Conservation (phyloP, 23 red algal species). For the Gracilaria domingensis region DNA sequence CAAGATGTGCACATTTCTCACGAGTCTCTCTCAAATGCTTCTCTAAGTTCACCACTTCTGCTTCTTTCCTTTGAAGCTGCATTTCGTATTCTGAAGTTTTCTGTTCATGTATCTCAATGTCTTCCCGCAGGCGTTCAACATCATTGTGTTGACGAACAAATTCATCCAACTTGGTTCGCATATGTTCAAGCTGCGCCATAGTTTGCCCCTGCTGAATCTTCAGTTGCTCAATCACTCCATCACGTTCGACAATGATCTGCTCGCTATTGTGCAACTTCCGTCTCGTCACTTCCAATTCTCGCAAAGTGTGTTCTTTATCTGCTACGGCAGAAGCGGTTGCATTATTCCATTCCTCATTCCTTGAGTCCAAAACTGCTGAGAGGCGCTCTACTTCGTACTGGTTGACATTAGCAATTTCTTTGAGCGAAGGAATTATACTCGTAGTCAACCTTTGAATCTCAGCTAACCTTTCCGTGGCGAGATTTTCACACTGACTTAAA, state of each 20-base stretch:
- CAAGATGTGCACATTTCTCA: slow-evolving; percentile 1
- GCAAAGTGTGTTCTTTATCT: background rate
- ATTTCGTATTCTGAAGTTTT: background rate
- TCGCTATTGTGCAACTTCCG: background rate
- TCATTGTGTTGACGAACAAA: background rate
- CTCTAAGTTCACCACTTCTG: background rate
- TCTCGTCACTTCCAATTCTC: slow-evolving; percentile 1
- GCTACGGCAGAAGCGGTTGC: background rate
- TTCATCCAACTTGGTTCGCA: background rate
- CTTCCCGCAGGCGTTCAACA: background rate
- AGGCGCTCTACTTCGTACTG: slow-evolving; percentile 14
- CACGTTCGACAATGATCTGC: background rate
- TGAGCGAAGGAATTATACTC: background rate
- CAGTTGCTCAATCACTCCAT: slow-evolving; percentile 1
- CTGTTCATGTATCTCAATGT: background rate
- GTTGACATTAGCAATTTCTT: background rate
- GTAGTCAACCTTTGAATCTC: slow-evolving; percentile 1
- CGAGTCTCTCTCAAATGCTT: background rate
- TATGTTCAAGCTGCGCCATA: background rate
- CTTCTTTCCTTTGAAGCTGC: background rate
- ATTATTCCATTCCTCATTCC: slow-evolving; percentile 6
- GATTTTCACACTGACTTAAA: background rate
- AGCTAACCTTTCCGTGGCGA: background rate
- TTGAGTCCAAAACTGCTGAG: background rate
- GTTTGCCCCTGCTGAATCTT: background rate